phyloP scores from a whole-genome alignment of 2,329 filamentous ascomycete genomes.

The Pseudocercospora fuligena region DNA sequence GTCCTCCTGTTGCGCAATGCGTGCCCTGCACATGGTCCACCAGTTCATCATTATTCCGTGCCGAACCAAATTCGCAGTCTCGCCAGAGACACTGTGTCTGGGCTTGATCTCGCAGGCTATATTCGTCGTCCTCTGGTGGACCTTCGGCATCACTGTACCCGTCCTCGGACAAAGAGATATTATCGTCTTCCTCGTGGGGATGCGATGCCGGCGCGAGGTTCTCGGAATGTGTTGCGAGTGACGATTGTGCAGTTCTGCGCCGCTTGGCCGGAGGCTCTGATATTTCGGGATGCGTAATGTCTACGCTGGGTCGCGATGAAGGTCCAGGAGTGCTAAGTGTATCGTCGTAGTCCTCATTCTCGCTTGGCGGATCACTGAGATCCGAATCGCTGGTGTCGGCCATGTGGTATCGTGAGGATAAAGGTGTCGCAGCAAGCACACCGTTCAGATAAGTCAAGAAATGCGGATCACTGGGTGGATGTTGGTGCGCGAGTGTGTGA shows the following conservation, averaged over 20 bases:
- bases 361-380: conserved; percentile 67
- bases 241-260: conserved; percentile 41
- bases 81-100: conserved; percentile 56
- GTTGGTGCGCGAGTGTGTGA: neutral
- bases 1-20: conserved; percentile 73
- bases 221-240: conserved; percentile 31
- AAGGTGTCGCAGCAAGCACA: neutral
- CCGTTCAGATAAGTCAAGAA: neutral
- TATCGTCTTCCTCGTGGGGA: conserved; percentile 59
- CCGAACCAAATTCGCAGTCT: conserved; percentile 54
- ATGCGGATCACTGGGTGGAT: neutral
- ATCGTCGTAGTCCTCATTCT: conserved; percentile 64
- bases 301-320: conserved; percentile 51
- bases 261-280: conserved; percentile 45
- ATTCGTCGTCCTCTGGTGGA: conserved; percentile 49
- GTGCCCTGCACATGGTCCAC: conserved; percentile 72
- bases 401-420: conserved; percentile 23
- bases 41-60: conserved; percentile 57
- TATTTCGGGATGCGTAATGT: conserved; percentile 41
- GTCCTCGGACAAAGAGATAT: conserved; percentile 72
- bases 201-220: conserved; percentile 43
- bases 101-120: conserved; percentile 47
- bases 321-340: conserved; percentile 56
- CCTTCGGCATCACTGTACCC: conserved; percentile 77
- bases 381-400: conserved; percentile 61